Conservation (phyloP, 2,329 filamentous ascomycete genomes). For the Alternaria angustiovoidea region DNA sequence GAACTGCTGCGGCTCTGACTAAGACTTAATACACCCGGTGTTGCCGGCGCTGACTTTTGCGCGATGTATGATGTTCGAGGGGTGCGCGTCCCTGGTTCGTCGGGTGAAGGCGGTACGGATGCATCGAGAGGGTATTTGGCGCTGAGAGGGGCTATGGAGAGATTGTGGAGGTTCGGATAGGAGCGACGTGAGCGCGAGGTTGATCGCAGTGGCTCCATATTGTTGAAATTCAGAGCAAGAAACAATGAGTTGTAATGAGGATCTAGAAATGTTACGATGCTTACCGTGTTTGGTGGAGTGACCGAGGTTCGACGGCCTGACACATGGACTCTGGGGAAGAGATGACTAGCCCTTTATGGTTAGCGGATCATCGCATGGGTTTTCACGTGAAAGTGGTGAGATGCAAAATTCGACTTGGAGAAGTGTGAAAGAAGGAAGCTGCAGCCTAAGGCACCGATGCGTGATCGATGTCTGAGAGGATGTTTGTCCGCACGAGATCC, state of each 20-base stretch:
- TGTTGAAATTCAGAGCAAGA: neutral
- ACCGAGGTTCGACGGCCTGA: slow-evolving; percentile 35
- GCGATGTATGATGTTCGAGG: slow-evolving; percentile 57
- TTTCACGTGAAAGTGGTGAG: slow-evolving; percentile 32
- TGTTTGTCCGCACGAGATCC: neutral
- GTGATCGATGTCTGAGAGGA: neutral
- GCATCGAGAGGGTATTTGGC: slow-evolving; percentile 62
- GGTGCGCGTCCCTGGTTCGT: slow-evolving; percentile 35
- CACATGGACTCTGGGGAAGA: slow-evolving; percentile 33
- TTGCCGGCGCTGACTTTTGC: slow-evolving; percentile 58
- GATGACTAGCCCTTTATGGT: slow-evolving; percentile 18
- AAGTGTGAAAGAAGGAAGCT: neutral
- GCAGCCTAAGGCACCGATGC: neutral
- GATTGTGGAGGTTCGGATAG: slow-evolving; percentile 66
- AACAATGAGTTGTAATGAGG: neutral
- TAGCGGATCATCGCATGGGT: slow-evolving; percentile 26
- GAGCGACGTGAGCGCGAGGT: slow-evolving; percentile 58
- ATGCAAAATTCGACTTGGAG: neutral
- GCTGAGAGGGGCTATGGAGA: slow-evolving; percentile 68
- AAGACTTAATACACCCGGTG: slow-evolving; percentile 58
- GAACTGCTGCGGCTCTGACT: slow-evolving; percentile 49
- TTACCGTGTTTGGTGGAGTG: slow-evolving; percentile 26
- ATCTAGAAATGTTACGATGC: slow-evolving; percentile 8
- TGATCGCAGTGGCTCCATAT: slow-evolving; percentile 38
- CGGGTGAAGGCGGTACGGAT: slow-evolving; percentile 45